Percentiles rank a stretch among this genome's conserved stretches.
Evolutionary conservation across 2,329 filamentous ascomycete genomes (phyloP).

Genomic region (Septoria petroselini): DNA sequence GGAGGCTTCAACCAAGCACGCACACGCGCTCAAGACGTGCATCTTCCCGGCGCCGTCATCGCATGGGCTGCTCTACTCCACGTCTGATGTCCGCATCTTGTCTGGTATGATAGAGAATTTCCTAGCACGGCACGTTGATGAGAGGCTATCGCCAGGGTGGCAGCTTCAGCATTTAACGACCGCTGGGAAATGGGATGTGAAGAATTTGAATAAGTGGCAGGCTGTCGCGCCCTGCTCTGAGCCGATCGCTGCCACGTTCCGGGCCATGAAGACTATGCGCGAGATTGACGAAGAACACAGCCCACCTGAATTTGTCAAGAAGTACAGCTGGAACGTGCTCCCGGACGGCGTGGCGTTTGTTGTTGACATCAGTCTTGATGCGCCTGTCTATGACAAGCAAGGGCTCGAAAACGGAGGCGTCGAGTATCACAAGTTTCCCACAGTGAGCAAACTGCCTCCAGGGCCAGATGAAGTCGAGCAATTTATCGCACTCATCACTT

Average conservation of each 20-base stretch:
- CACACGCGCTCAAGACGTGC: conserved; percentile 60
- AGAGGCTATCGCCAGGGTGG: conserved; percentile 79
- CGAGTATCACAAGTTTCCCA: conserved; percentile 74
- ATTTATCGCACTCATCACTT: conserved; percentile 59
- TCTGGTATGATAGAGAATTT: conserved; percentile 83
- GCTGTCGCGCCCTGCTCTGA: conserved; percentile 40
- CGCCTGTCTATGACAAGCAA: conserved; percentile 78
- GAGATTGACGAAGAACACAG: conserved; percentile 83
- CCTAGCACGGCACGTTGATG: conserved; percentile 68
- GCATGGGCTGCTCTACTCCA: conserved; percentile 80
- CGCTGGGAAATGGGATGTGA: conserved; percentile 96
- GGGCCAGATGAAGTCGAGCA: conserved; percentile 57
- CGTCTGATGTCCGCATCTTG: conserved; percentile 69
- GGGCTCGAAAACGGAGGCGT: conserved; percentile 47
- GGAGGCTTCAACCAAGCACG: conserved; percentile 25
- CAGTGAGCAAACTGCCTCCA: conserved; percentile 86
- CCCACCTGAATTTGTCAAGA: conserved; percentile 65
- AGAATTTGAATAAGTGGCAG: conserved; percentile 91
- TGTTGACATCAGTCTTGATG: conserved; percentile 87
- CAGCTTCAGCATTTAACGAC: conserved; percentile 84
- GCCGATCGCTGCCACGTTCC: conserved; percentile 74
- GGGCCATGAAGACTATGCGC: conserved; percentile 87
- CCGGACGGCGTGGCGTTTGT: conserved; percentile 54
- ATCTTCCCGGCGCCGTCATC: conserved; percentile 74
- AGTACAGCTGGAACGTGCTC: conserved; percentile 58